These are phyloP conservation scores for Gracilaria vermiculophylla DNA, from an alignment of 23 red algal species.

Conservation along the genomic window DNA sequence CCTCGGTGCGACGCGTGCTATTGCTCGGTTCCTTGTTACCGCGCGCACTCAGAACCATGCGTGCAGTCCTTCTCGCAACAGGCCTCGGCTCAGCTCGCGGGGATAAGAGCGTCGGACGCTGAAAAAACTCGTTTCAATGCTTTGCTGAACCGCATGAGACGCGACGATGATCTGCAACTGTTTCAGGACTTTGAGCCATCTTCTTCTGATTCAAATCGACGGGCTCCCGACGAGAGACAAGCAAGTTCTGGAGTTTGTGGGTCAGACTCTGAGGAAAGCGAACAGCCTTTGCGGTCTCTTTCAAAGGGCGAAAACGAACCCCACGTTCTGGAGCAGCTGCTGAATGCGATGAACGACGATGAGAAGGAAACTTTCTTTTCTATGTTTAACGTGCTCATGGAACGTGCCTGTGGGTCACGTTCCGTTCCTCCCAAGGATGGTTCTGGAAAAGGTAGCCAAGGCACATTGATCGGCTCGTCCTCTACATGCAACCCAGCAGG, in stretches of 20 bases:
- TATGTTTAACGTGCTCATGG: neutral
- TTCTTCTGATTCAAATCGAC: neutral
- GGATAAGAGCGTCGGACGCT: neutral
- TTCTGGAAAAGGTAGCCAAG: too few relatives aligned
- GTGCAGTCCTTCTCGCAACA: conserved; percentile 10
- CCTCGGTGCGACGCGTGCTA: conserved; percentile 20
- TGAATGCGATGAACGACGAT: neutral
- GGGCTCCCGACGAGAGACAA: neutral
- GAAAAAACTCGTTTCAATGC: conserved; percentile 9
- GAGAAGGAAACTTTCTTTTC: conserved; percentile 8
- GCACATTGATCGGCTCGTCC: too few relatives aligned
- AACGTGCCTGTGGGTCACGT: neutral
- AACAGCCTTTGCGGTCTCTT: neutral
- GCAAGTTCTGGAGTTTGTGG: neutral
- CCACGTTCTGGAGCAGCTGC: conserved; percentile 19
- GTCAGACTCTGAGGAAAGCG: neutral
- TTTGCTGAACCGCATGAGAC: neutral
- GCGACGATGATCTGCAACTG: neutral
- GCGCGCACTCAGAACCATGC: conserved; percentile 22
- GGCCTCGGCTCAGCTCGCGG: neutral
- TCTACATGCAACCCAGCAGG: too few relatives aligned
- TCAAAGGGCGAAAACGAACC: neutral
- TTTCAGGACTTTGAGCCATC: neutral
- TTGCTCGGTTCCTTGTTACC: conserved; percentile 25
- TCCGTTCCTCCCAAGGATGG: neutral